Percentiles rank a stretch among this genome's conserved stretches.
Conservation (phyloP, 2,329 filamentous ascomycete species). For the Sporothrix variecibatus region DNA sequence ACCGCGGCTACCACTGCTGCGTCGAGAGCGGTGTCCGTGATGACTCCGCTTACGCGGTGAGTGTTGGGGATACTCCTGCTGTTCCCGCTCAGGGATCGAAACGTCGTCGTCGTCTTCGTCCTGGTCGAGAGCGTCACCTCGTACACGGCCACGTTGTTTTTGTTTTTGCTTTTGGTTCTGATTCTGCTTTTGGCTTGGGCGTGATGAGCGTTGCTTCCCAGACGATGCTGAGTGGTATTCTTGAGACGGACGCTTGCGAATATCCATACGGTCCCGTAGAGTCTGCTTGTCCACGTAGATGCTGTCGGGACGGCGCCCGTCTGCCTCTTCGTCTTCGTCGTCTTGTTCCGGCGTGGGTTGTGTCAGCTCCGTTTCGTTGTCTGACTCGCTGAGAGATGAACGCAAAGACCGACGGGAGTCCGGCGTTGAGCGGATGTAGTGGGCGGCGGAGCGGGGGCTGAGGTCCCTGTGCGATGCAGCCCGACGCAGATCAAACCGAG, state of each 20-base stretch:
- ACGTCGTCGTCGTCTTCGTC: slow-evolving; percentile 5
- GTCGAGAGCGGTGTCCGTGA: slow-evolving; percentile 18
- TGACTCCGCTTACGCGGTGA: slow-evolving; percentile 15
- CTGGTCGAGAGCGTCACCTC: slow-evolving; percentile 3
- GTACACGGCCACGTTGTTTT: background rate
- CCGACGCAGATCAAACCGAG: slow-evolving; percentile 36
- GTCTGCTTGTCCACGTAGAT: slow-evolving; percentile 25
- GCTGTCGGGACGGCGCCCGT: slow-evolving; percentile 31
- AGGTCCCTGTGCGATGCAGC: slow-evolving; percentile 35
- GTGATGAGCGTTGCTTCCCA: background rate
- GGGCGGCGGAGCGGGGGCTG: slow-evolving; percentile 42
- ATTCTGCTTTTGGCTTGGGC: slow-evolving; percentile 7
- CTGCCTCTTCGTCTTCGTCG: slow-evolving; percentile 33
- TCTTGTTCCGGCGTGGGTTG: slow-evolving; percentile 41
- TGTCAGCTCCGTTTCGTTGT: slow-evolving; percentile 43
- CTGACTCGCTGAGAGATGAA: slow-evolving; percentile 43
- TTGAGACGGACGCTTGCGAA: slow-evolving; percentile 19
- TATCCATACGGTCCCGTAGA: slow-evolving; percentile 28
- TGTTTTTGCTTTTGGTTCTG: background rate
- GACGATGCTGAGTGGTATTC: slow-evolving; percentile 15
- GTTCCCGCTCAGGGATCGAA: background rate
- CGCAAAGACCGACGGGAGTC: slow-evolving; percentile 41
- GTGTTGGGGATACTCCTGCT: background rate
- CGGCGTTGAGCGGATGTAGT: slow-evolving; percentile 42
- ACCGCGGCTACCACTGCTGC: slow-evolving; percentile 24